Base-by-base conservation (phyloP, 352 stramenopile species). In the Saprolegnia parasitica region DNA sequence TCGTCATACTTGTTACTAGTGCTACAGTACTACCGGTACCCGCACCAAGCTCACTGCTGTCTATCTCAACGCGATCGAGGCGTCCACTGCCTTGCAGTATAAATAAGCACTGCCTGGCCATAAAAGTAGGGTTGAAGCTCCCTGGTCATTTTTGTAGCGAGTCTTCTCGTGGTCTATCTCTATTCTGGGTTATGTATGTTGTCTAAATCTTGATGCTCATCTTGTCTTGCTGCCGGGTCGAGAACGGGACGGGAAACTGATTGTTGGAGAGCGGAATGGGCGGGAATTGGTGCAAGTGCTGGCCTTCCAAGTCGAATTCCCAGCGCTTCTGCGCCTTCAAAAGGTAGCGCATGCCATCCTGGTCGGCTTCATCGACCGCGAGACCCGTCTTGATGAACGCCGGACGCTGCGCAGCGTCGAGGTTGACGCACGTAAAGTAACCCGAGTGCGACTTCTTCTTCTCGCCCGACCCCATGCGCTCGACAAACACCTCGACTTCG, bases 351-450 rank as follows among this genome's bases (percentile, higher is more conserved):
- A 88, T 86, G 40, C 78, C 76, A 2, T 74, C 67, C 63, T 88
- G 80, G 52, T 81, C 79, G 39, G 66, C 46, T 35, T 88, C 76
- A 29, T 86, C 78, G 20, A 80, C 74, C 39, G 72, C 68, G 20
- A 88, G 63, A 3, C 78, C 76, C 64, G 78, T 86, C 6, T 77
- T 52, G 67, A 89, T 87, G 61, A 74, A 29, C 60, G 81, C 78
- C 47, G 76, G 68, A 35, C 78, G 71, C 29, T 76, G 73, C 6
- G 76, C 73, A 39, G 76, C 68, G 71, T 86, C 77, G 42, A 86
- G 37, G 57, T 87, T 86, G 58, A 87, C 67, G 42, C 86, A 80
- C 18, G 78, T 86, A 72, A 89, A 89, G 72, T 86, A 85, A 13
- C 81, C 81, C 46, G 72, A 84, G 67, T 88, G 79, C 23, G 79